A percentile compares a stretch with the other conserved stretches of the same genome.
Evolutionary conservation across 305 asterid genomes (phyloP).

Genomic region (Nicotiana rustica): DNA sequence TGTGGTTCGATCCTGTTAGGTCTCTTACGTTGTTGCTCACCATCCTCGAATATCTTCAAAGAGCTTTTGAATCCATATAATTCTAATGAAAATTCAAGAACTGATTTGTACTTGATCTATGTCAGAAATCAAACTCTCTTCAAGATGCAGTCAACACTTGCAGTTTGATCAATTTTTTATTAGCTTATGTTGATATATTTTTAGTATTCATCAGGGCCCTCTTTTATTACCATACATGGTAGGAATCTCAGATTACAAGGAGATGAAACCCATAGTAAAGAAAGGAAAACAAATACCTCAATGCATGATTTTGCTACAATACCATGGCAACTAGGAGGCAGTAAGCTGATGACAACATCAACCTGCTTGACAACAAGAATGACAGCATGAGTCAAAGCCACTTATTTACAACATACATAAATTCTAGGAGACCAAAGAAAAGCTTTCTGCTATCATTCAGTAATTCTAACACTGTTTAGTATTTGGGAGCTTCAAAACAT

Average conservation of each 20-base stretch:
- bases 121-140: constrained; percentile 21
- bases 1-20: not conserved
- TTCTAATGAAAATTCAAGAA: not conserved
- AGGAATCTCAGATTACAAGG: not conserved
- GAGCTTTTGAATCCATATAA: not conserved
- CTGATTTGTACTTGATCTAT: not conserved
- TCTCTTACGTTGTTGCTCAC: not conserved
- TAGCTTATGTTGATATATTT: too few relatives aligned
- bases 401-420: constrained; percentile 12
- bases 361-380: constrained; percentile 58
- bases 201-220: not conserved
- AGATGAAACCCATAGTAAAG: constrained; percentile 1
- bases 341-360: constrained; percentile 89
- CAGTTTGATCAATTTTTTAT: not conserved
- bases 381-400: constrained; percentile 1
- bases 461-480: not conserved
- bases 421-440: not conserved
- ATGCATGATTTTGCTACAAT: constrained; percentile 79
- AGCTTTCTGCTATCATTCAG: not conserved
- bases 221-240: not conserved
- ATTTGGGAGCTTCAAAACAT: not conserved
- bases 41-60: not conserved
- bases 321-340: constrained; percentile 87
- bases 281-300: constrained; percentile 58
- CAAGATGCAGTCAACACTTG: not conserved